Conservation (phyloP, 2,329 filamentous ascomycete species). For the Trichoderma sp. region DNA sequence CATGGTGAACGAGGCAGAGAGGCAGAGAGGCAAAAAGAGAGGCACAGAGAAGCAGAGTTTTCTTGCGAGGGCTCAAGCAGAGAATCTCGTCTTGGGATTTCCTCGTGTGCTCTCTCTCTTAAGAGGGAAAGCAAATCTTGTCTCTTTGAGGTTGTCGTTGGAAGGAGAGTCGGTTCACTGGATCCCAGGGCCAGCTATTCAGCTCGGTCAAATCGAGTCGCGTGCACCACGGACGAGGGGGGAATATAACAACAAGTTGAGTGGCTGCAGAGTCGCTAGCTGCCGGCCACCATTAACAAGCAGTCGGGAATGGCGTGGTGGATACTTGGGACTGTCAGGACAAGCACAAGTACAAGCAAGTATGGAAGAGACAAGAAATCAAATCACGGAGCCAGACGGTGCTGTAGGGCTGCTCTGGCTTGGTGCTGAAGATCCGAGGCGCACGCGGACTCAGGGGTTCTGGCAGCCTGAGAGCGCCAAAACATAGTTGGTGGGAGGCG, state of each 20-base stretch:
- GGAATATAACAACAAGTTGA: slow-evolving; percentile 2
- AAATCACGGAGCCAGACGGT: background rate
- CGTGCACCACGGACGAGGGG: slow-evolving; percentile 7
- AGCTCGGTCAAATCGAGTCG: slow-evolving; percentile 3
- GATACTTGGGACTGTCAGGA: background rate
- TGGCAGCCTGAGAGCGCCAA: slow-evolving; percentile 2
- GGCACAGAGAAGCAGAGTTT: background rate
- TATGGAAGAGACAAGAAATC: background rate
- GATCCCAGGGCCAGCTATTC: background rate
- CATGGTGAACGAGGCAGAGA: slow-evolving; percentile 26
- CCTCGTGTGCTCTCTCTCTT: background rate
- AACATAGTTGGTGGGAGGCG: slow-evolving; percentile 20
- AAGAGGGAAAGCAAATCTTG: slow-evolving; percentile 4
- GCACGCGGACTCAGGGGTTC: slow-evolving; percentile 18
- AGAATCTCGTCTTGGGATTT: background rate
- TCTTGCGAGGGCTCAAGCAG: background rate
- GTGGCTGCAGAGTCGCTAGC: background rate
- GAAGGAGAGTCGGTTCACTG: background rate
- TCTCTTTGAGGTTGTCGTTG: background rate
- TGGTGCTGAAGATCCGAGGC: slow-evolving; percentile 19
- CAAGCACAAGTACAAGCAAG: background rate
- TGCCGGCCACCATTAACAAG: slow-evolving; percentile 7
- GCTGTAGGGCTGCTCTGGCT: slow-evolving; percentile 16
- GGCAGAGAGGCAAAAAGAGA: background rate
- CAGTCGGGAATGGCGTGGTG: slow-evolving; percentile 12